phyloP scores from a whole-genome alignment of 352 stramenopile species.

The Pythium aristosporum region DNA sequence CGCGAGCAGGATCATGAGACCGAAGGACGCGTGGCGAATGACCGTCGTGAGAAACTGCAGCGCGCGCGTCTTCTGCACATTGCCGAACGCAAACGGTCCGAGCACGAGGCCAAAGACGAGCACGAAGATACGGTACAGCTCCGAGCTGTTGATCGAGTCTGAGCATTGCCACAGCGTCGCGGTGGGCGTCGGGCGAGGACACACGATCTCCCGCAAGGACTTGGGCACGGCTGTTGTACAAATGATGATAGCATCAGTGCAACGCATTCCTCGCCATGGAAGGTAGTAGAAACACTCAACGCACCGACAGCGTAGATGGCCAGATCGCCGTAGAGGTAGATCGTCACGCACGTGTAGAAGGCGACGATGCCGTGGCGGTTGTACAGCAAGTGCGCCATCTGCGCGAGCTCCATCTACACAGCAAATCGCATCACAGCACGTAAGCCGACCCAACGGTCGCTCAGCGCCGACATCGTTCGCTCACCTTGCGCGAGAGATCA shows the following conservation, averaged over 20 bases:
- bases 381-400: slow-evolving; percentile 83
- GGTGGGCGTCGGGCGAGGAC: slow-evolving; percentile 51
- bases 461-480: not conserved
- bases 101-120: slow-evolving; percentile 70
- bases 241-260: not conserved
- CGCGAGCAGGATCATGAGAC: slow-evolving; percentile 80
- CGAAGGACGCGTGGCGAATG: slow-evolving; percentile 83
- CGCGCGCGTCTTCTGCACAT: slow-evolving; percentile 82
- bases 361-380: slow-evolving; percentile 58
- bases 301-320: slow-evolving; percentile 87
- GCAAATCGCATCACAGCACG: not conserved
- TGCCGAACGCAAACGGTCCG: slow-evolving; percentile 73
- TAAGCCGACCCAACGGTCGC: too few species aligned
- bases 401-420: slow-evolving; percentile 75
- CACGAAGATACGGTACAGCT: slow-evolving; percentile 84
- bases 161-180: slow-evolving; percentile 68
- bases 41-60: slow-evolving; percentile 79
- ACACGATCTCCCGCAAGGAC: slow-evolving; percentile 83
- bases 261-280: too few species aligned
- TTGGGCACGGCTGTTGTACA: slow-evolving; percentile 74
- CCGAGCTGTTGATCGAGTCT: slow-evolving; percentile 64
- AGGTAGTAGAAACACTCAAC: slow-evolving; percentile 10
- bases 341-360: slow-evolving; percentile 79
- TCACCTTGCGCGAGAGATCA: slow-evolving; percentile 76
- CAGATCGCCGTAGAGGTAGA: slow-evolving; percentile 87